Percentiles rank a stretch among this genome's conserved stretches.
Conservation (phyloP, 441 rosid species). For the Adansonia madagascariensis region DNA sequence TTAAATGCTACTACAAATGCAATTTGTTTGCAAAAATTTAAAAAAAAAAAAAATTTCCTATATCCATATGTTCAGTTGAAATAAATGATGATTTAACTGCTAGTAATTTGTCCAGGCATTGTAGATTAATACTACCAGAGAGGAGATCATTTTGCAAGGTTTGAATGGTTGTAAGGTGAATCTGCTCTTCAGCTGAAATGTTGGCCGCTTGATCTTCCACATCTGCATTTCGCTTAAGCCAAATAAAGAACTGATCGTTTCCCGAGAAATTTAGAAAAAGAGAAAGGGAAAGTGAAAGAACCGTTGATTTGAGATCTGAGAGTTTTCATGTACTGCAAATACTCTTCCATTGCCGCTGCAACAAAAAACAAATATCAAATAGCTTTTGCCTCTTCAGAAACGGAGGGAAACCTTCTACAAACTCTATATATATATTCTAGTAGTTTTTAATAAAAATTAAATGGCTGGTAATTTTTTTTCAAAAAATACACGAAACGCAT, state of each 20-base stretch:
- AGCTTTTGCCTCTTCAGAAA: no score
- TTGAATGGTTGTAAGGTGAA: constrained; percentile 57
- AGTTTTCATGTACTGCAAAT: constrained; percentile 65
- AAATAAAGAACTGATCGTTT: not conserved
- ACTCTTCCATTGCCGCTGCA: constrained; percentile 62
- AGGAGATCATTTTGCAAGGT: constrained; percentile 57
- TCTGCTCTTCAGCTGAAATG: constrained; percentile 70
- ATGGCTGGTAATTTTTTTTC: no score
- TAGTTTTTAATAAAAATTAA: no score
- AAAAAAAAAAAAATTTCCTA: not conserved
- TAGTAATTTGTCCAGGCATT: no score
- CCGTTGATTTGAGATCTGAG: constrained; percentile 81
- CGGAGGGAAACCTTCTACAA: no score
- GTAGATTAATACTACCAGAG: constrained; percentile 35
- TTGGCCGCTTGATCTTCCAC: constrained; percentile 81
- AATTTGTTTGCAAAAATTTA: not conserved
- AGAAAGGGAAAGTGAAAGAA: constrained; percentile 26
- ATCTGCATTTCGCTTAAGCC: constrained; percentile 41
- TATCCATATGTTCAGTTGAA: no score
- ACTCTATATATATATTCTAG: no score
- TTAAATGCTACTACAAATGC: not conserved
- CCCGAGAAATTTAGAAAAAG: not conserved
- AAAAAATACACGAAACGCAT: no score
- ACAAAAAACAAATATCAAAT: no score
- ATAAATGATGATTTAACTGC: no score